Percentiles rank a stretch among this genome's conserved stretches.
Evolutionary conservation across 2,329 filamentous ascomycete species (phyloP).

Genomic region (Aspergillus pseudoterreus): DNA sequence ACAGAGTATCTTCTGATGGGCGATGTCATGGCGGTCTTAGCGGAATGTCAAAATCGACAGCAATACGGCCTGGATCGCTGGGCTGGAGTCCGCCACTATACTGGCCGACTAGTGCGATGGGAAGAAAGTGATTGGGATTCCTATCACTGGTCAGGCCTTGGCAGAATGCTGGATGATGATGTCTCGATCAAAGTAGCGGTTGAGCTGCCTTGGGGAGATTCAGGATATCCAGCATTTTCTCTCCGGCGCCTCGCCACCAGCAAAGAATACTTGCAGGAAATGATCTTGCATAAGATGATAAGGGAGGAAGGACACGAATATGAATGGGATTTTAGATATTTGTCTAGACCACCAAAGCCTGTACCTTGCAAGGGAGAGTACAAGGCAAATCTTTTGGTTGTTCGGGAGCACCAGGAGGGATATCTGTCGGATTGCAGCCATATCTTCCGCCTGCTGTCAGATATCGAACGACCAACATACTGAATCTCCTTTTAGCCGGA

Average conservation of each 20-base stretch:
- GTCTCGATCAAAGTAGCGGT: slow-evolving; percentile 5
- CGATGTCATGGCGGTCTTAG: slow-evolving; percentile 4
- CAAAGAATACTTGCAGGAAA: slow-evolving; percentile 3
- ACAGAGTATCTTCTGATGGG: slow-evolving; percentile 1
- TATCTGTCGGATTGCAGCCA: slow-evolving; percentile 3
- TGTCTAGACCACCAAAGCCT: no score
- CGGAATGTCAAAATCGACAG: slow-evolving; percentile 7
- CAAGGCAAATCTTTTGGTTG: slow-evolving; percentile 3
- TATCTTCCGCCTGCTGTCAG: slow-evolving; percentile 5
- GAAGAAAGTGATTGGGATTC: neutral
- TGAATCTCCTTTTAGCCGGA: neutral
- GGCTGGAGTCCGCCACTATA: neutral
- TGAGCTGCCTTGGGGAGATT: neutral
- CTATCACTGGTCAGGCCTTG: neutral
- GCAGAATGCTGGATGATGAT: neutral
- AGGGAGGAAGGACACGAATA: neutral
- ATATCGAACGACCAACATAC: neutral
- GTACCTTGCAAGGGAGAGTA: neutral
- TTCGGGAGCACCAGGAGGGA: slow-evolving; percentile 1
- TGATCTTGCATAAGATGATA: slow-evolving; percentile 7
- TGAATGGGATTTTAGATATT: neutral
- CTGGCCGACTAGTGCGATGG: neutral
- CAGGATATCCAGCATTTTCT: slow-evolving; percentile 2
- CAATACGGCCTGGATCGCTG: slow-evolving; percentile 4
- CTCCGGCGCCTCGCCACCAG: slow-evolving; percentile 2